Base-by-base conservation (phyloP, 495 filamentous ascomycete genomes). In the Tetracladium setigerum region DNA sequence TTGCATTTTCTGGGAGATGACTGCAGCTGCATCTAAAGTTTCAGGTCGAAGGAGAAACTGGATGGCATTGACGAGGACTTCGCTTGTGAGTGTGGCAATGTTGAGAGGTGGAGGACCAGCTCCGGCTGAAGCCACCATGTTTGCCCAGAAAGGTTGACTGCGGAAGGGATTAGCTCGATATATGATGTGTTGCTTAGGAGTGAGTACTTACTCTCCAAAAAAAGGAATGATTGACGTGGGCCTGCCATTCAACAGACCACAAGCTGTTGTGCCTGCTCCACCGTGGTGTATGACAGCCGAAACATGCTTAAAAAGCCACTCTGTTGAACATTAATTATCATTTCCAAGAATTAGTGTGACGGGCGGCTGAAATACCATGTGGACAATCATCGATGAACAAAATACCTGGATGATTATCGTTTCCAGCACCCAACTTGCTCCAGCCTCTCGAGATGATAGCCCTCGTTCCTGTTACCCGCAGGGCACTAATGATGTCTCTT, bases 381-480 rank as follows among this genome's bases (percentile, higher is more conserved):
- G 86, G 86, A 42, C 73, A 85, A 8, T 79, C 85, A 7, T 87
- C 71, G 67, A 87, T 76, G 47, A 84, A 84, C 12, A 88, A 71
- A 18, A 71, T 70, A 0, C 84, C 73, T 0, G 79, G 79, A 13
- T 63, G 63, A 27, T 27, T 27, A 27, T 27, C 13, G 9, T 16
- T n/a, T 6, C 64, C 64, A 5, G 68, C 72, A 16, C 71, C 72
- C 14, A 83, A 58, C 11, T 71, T 70, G 51, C 77, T 74, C 80
- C 80, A 84, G 11, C 80, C 80, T 44, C 72, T 73, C 2, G 75
- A 80, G n/a, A 84, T 64, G 4, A 84, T 66, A 0, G 76, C 78
- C 17, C 80, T 68, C 8, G 71, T 64, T 0, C 75, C 74, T 12
- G 67, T 60, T 6, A 46, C 52, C 37, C 53, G 46, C 6, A 83